Percentiles rank a stretch among this genome's conserved stretches.
These are phyloP conservation scores for Daedalea quercina DNA, from an alignment of 768 basidiomycete genomes.

Conservation along the genomic window DNA sequence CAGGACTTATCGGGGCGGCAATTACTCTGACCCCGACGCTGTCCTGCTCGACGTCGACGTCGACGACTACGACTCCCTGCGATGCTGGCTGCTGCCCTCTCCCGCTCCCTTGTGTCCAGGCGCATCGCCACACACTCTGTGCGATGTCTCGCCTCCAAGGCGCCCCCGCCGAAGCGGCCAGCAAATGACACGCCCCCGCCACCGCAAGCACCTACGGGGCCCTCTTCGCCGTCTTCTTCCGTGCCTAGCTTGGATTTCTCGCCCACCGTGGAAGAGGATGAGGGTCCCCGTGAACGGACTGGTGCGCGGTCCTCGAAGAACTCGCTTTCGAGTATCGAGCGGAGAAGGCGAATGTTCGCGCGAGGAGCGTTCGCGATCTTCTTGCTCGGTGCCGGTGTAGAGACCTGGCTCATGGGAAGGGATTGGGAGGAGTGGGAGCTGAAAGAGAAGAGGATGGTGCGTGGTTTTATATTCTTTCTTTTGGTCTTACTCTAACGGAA, in stretches of 20 bases:
- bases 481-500: not conserved
- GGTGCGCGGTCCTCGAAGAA: constrained; percentile 77
- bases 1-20: too few species aligned
- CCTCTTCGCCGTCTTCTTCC: constrained; percentile 1
- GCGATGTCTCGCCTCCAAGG: constrained; percentile 14
- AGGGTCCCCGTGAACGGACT: constrained; percentile 44
- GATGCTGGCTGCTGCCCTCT: constrained; percentile 1
- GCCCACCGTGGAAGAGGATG: constrained; percentile 28
- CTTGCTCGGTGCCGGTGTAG: constrained; percentile 47
- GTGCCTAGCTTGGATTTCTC: constrained; percentile 16
- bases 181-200: constrained; percentile 3
- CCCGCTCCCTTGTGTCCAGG: constrained; percentile 3
- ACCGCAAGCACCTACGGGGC: constrained; percentile 6
- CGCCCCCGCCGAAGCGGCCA: constrained; percentile 8
- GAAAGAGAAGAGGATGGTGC: constrained; percentile 53
- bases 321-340: constrained; percentile 73
- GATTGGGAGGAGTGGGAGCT: constrained; percentile 77
- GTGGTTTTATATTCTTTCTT: constrained; percentile 18
- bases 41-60: not conserved
- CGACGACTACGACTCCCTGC: not conserved
- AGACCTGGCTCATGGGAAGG: constrained; percentile 62
- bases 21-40: too few species aligned
- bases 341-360: constrained; percentile 50
- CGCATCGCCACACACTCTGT: constrained; percentile 7
- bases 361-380: constrained; percentile 49